Base-by-base conservation (phyloP, 2,329 filamentous ascomycete genomes). In the Pseudogymnoascus sp. region DNA sequence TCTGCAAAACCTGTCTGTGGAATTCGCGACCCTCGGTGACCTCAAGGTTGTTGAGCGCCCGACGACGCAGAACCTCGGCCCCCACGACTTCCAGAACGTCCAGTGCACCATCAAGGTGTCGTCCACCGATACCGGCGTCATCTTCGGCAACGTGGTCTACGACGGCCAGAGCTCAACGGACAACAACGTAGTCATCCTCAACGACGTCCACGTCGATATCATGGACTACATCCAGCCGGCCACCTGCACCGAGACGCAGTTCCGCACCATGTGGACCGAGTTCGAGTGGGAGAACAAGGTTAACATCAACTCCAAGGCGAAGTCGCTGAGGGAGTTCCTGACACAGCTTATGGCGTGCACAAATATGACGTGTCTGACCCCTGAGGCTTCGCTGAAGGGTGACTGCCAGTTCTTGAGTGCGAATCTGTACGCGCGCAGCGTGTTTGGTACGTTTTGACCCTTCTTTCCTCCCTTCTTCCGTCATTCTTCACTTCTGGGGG, bases 271-370 rank as follows among this genome's bases (percentile, higher is more conserved):
- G 95, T 99, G 95, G 95, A 99, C 95, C 39, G 95, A 99, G 75
- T 99, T 99, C 70, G 95, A 99, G 76, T 99, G 95, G 95, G 95
- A 99, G 82, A 99, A 99, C 81, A 99, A 99, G 85, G 93, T 99
- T 77, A 99, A 99, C 80, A 98, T 99, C 80, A 97, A 97, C 79
- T 96, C 91, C 68, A 98, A 97, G 82, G 92, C 91, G 69, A 96
- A 93, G 81, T 89, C 86, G 28, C 82, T 99, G 66, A 86, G 93
- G 61, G 92, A 96, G 19, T 99, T 99, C 85, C 80, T 99, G 68
- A 89, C 91, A 70, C 89, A 96, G 75, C 81, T 99, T 66, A 98
- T 98, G 95, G 92, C 92, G 67, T 93, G 90, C 76, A 99, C 95
- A 63, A 98, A 99, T 78, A 99, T 99, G 95, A 95, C 88, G 76